Base-by-base conservation (phyloP, 179 eudicot species). In the Carnegiea gigantea region DNA sequence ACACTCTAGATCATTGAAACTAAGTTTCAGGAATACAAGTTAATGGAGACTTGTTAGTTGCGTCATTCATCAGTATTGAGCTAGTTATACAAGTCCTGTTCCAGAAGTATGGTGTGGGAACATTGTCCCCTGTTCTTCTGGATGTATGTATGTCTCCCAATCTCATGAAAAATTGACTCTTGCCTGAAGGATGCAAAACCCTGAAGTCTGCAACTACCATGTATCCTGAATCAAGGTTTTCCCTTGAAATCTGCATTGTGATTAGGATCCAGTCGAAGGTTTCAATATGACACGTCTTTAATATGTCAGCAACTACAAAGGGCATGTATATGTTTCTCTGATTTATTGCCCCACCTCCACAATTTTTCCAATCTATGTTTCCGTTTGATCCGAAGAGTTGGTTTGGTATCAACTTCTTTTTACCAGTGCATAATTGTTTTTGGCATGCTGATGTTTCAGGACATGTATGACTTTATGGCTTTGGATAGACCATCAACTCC, bases 381-480 rank as follows among this genome's bases (percentile, higher is more conserved):
- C 48, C 23, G 38, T 68, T 64, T 80, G 73, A 6, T 44, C 53
- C 11, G 20, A 74, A 44, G 62, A 46, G 28, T 30, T 78, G 74
- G 46, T 9, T 71, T 53, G 57, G 36, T n/a, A 5, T 70, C 57
- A 38, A 17, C 78, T 68, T 77, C 38, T 75, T 78, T 28, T 77
- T 3, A n/a, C 26, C 67, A 48, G 62, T 76, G 8, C n/a, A 2
- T 73, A 51, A 71, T 2, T n/a, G 18, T 23, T 0, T 44, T 18
- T 62, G 20, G 51, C 75, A 78, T 83, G 48, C 48, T 80, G 68
- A 81, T 46, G 57, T 89, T 84, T 76, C 94, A 97, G 99, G 99
- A 97, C 86, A 97, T 97, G 99, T 97, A 97, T 83, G 99, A 97
- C 85, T 97, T 95, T 88, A 97, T 97, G 99, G 95, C 99, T 33